Percentiles rank a stretch among this genome's conserved stretches.
Conservation (phyloP, 1,284 basidiomycete species). For the Ustilago tritici region DNA sequence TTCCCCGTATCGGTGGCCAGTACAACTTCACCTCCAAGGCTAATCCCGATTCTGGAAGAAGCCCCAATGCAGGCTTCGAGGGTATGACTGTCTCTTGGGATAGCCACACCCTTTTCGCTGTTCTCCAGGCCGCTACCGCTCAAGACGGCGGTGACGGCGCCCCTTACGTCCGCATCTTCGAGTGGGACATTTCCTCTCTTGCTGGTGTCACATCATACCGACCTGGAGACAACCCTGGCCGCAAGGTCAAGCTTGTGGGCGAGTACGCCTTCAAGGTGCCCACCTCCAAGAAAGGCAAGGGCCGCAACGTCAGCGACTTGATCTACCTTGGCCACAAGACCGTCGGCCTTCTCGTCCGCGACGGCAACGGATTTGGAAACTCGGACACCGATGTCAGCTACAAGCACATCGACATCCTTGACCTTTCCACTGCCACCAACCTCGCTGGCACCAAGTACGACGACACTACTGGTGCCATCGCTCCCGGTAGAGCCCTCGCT, state of each 20-base stretch:
- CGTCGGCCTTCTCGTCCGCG: constrained; percentile 73
- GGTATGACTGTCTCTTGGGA: constrained; percentile 75
- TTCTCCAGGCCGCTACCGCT: constrained; percentile 77
- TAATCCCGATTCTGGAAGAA: constrained; percentile 71
- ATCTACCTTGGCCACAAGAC: constrained; percentile 72
- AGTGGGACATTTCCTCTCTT: constrained; percentile 41
- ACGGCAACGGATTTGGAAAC: constrained; percentile 76
- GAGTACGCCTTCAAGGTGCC: constrained; percentile 79
- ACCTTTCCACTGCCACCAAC: constrained; percentile 76
- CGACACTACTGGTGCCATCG: constrained; percentile 74
- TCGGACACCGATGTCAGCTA: constrained; percentile 73
- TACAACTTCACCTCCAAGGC: constrained; percentile 75
- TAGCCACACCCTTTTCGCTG: constrained; percentile 74
- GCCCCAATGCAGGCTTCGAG: constrained; percentile 76
- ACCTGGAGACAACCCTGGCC: constrained; percentile 70
- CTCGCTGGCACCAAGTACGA: constrained; percentile 77
- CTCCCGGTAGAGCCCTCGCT: constrained; percentile 73
- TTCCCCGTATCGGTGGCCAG: constrained; percentile 72
- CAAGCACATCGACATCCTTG: constrained; percentile 72
- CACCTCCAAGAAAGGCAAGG: constrained; percentile 74
- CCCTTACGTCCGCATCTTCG: constrained; percentile 37
- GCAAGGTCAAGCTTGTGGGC: constrained; percentile 66
- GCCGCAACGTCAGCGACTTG: constrained; percentile 75
- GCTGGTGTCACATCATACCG: constrained; percentile 28
- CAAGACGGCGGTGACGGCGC: constrained; percentile 74